Percentiles rank a stretch among this genome's conserved stretches.
These are phyloP conservation scores for Yamadazyma oceani DNA, from an alignment of 1,139 yeast species.

Conservation along the genomic window DNA sequence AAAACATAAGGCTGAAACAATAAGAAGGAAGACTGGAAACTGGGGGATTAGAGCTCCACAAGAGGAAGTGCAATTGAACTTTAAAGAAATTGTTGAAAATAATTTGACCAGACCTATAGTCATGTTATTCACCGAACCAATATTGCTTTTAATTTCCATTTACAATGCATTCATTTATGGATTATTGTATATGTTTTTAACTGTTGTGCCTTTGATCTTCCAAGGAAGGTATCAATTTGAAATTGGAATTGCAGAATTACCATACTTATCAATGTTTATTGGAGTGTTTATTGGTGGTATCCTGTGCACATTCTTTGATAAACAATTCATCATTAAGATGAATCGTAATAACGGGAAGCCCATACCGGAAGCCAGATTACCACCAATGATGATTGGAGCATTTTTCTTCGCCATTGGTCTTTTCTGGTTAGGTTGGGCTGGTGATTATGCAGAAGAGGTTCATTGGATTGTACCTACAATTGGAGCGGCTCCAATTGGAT, in stretches of 20 bases:
- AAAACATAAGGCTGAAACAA: constrained; percentile 56
- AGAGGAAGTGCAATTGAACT: constrained; percentile 60
- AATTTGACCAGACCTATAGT: constrained; percentile 65
- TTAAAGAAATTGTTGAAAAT: constrained; percentile 64
- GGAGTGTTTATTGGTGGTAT: constrained; percentile 63
- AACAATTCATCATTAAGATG: constrained; percentile 20
- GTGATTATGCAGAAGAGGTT: constrained; percentile 59
- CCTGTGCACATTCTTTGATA: constrained; percentile 27
- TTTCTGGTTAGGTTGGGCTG: constrained; percentile 84
- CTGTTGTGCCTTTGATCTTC: constrained; percentile 76
- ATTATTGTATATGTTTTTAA: constrained; percentile 68
- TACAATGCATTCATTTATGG: constrained; percentile 85
- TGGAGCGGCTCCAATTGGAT: constrained; percentile 69
- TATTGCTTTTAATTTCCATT: constrained; percentile 60
- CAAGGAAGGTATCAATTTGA: constrained; percentile 53
- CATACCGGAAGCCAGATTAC: constrained; percentile 75
- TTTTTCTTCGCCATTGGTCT: constrained; percentile 71
- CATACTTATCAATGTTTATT: constrained; percentile 57
- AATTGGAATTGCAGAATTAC: constrained; percentile 57
- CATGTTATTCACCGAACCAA: constrained; percentile 72
- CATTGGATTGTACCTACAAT: constrained; percentile 83
- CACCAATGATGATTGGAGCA: constrained; percentile 69
- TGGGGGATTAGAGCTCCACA: constrained; percentile 87
- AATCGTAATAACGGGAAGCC: constrained; percentile 54
- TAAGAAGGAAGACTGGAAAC: constrained; percentile 53